These are phyloP conservation scores for Penicillium glabrum DNA, from an alignment of 2,329 filamentous ascomycete genomes.

Conservation along the genomic window DNA sequence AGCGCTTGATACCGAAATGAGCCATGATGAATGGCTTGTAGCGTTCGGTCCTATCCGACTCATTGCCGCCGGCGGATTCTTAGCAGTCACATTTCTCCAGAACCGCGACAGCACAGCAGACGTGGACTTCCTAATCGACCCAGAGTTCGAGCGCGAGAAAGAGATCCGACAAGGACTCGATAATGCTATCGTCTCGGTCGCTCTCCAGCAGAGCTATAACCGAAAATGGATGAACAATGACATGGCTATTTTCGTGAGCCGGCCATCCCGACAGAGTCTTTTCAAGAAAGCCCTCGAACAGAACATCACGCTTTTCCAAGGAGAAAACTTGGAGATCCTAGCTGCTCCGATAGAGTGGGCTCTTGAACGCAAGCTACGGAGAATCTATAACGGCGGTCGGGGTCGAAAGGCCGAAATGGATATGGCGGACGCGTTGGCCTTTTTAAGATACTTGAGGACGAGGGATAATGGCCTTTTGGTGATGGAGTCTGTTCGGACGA, in stretches of 20 bases:
- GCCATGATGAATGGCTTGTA: conserved; percentile 28
- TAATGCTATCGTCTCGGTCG: conserved; percentile 24
- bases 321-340: conserved; percentile 27
- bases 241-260: conserved; percentile 32
- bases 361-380: conserved; percentile 34
- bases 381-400: conserved; percentile 25
- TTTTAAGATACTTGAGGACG: conserved; percentile 27
- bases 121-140: conserved; percentile 34
- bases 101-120: conserved; percentile 33
- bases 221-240: conserved; percentile 33
- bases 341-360: conserved; percentile 38
- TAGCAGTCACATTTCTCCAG: conserved; percentile 30
- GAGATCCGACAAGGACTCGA: conserved; percentile 31
- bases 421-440: conserved; percentile 29
- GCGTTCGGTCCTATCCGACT: conserved; percentile 35
- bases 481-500: conserved; percentile 25
- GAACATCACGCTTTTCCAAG: conserved; percentile 32
- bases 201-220: conserved; percentile 21
- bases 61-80: conserved; percentile 31
- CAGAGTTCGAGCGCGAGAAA: conserved; percentile 32
- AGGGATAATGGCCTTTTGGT: conserved; percentile 24
- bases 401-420: conserved; percentile 27
- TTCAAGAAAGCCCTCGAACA: conserved; percentile 32
- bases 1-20: conserved; percentile 30
- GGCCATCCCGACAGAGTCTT: conserved; percentile 20